These are phyloP conservation scores for Reutealis trisperma DNA, from an alignment of 345 rosid genomes.

Conservation along the genomic window DNA sequence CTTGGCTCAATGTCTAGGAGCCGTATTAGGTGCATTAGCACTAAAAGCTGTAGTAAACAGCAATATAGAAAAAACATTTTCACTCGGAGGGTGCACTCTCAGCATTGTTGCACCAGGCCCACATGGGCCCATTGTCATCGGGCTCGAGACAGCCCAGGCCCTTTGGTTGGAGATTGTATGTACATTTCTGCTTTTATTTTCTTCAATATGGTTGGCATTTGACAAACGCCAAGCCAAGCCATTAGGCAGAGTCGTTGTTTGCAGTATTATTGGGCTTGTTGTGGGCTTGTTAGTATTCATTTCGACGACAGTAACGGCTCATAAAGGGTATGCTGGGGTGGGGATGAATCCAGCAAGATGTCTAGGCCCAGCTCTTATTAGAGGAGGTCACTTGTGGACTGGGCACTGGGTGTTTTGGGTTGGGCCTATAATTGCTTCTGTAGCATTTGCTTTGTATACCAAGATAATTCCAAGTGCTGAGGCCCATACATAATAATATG, in stretches of 20 bases:
- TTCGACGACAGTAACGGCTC: conserved; percentile 43
- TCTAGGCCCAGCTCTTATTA: conserved; percentile 40
- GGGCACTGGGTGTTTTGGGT: conserved; percentile 33
- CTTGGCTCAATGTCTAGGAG: conserved; percentile 43
- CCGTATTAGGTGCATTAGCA: conserved; percentile 36
- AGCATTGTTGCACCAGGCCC: conserved; percentile 29
- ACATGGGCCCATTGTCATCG: conserved; percentile 23
- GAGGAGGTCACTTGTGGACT: conserved; percentile 30
- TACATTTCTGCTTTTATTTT: conserved; percentile 40
- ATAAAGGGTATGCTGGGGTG: conserved; percentile 46
- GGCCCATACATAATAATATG: neutral
- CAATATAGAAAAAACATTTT: conserved; percentile 20
- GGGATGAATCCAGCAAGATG: conserved; percentile 57
- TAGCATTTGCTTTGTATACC: conserved; percentile 15
- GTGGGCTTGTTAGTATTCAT: conserved; percentile 44
- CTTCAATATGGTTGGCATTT: conserved; percentile 48
- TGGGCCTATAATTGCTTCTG: conserved; percentile 17
- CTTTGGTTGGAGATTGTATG: conserved; percentile 41
- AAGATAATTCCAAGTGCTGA: conserved; percentile 30
- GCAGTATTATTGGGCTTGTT: conserved; percentile 30
- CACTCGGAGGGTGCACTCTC: conserved; percentile 45
- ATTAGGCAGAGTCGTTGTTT: conserved; percentile 37
- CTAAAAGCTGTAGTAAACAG: conserved; percentile 32
- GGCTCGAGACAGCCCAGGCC: conserved; percentile 25
- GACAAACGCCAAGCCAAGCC: conserved; percentile 39